These are phyloP conservation scores for Exobasidium cylindrosporum DNA, from an alignment of 1,284 basidiomycete genomes.

Conservation along the genomic window DNA sequence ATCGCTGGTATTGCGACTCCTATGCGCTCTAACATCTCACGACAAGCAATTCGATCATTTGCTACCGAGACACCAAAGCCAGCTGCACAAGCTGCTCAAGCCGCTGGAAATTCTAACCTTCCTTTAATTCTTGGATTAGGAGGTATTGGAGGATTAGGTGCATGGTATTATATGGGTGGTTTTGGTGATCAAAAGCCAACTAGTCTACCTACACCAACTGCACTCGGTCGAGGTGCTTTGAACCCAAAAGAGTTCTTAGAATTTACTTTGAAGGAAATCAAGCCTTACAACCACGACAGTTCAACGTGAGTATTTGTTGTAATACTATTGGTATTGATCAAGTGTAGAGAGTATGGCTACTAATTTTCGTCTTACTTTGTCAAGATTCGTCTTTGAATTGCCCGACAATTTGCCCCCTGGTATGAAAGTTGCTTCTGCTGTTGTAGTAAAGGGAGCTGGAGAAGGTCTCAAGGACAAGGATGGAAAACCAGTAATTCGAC, in stretches of 20 bases:
- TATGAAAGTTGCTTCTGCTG: slow-evolving; percentile 66
- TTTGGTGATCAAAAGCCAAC: slow-evolving; percentile 29
- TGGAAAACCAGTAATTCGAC: slow-evolving; percentile 81
- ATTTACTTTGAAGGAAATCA: slow-evolving; percentile 78
- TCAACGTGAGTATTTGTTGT: slow-evolving; percentile 54
- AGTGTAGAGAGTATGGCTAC: not conserved
- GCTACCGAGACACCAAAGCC: not conserved
- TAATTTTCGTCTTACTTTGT: not conserved
- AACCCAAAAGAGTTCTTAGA: slow-evolving; percentile 67
- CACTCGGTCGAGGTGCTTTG: slow-evolving; percentile 24
- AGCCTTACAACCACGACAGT: slow-evolving; percentile 90
- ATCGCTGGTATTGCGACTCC: not conserved
- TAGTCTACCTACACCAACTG: not conserved
- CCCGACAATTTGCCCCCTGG: slow-evolving; percentile 76
- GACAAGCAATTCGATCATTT: slow-evolving; percentile 2
- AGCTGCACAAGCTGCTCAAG: not conserved
- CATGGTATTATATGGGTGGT: slow-evolving; percentile 47
- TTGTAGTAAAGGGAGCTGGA: slow-evolving; percentile 60
- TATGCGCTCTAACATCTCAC: not conserved
- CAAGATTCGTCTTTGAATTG: slow-evolving; percentile 74
- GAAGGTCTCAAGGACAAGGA: slow-evolving; percentile 65
- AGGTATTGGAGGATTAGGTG: slow-evolving; percentile 49
- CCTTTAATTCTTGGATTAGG: slow-evolving; percentile 44
- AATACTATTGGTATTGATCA: not conserved
- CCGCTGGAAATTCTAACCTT: slow-evolving; percentile 27